Evolutionary conservation across 768 basidiomycete genomes (phyloP).

Genomic region (Podaxis sp.): DNA sequence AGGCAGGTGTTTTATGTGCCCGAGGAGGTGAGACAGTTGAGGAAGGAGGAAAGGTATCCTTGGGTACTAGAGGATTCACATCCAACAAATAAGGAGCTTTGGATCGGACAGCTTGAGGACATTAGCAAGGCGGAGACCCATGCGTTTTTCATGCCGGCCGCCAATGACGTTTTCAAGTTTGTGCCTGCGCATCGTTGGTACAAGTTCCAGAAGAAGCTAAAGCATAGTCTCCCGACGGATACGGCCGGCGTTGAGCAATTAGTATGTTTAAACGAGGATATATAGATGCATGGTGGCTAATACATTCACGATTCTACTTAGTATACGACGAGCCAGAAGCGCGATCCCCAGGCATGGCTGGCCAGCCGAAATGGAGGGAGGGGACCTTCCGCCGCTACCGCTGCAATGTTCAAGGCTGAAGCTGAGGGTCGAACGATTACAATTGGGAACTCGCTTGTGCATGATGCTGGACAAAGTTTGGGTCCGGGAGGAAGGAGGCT

Average conservation of each 20-base stretch:
- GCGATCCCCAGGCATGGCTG: constrained; percentile 72
- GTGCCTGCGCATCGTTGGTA: constrained; percentile 88
- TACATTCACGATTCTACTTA: constrained; percentile 19
- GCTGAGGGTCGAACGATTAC: constrained; percentile 40
- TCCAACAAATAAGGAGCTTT: constrained; percentile 56
- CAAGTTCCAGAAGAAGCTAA: constrained; percentile 85
- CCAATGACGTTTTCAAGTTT: constrained; percentile 81
- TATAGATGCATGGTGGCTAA: constrained; percentile 17
- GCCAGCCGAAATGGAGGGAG: constrained; percentile 53
- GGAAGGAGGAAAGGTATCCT: constrained; percentile 83
- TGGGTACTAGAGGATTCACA: constrained; percentile 88
- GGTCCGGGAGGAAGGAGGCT: constrained; percentile 67
- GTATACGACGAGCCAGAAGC: constrained; percentile 64
- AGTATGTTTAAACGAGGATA: constrained; percentile 28
- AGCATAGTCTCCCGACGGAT: constrained; percentile 64
- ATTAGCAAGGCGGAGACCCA: constrained; percentile 64
- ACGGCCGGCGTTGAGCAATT: constrained; percentile 66
- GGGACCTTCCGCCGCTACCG: constrained; percentile 54
- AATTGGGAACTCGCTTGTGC: constrained; percentile 42
- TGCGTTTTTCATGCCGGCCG: constrained; percentile 81
- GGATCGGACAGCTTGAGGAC: constrained; percentile 83
- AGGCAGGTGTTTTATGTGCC: constrained; percentile 76
- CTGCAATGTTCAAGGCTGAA: constrained; percentile 68
- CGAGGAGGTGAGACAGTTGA: constrained; percentile 71
- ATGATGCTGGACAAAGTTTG: constrained; percentile 49